Evolutionary conservation across 2,329 filamentous ascomycete species (phyloP).

Genomic region (Fusarium fracticaudum): DNA sequence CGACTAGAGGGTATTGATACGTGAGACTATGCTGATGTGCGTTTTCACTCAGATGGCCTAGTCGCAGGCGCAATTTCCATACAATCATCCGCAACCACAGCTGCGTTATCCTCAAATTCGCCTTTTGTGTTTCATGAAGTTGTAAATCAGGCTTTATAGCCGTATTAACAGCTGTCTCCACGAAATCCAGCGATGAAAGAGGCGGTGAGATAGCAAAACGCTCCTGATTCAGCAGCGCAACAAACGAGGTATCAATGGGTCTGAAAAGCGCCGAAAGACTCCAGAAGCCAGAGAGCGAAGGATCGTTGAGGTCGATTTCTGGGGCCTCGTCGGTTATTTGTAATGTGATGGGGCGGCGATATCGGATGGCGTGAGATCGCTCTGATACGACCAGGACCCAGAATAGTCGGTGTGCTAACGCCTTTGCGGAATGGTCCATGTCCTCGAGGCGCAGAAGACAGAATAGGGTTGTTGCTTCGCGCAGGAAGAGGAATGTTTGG

Average conservation of each 20-base stretch:
- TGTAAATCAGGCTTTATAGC: slow-evolving; percentile 47
- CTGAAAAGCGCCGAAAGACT: slow-evolving; percentile 53
- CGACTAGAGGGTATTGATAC: slow-evolving; percentile 54
- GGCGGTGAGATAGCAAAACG: slow-evolving; percentile 45
- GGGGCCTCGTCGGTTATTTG: slow-evolving; percentile 53
- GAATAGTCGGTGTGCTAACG: slow-evolving; percentile 51
- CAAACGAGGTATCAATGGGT: slow-evolving; percentile 54
- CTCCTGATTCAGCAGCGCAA: slow-evolving; percentile 54
- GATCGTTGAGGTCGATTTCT: slow-evolving; percentile 43
- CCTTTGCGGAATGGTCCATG: slow-evolving; percentile 34
- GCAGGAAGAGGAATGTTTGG: slow-evolving; percentile 54
- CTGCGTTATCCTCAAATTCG: slow-evolving; percentile 56
- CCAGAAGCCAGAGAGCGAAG: slow-evolving; percentile 51
- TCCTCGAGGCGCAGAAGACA: slow-evolving; percentile 47
- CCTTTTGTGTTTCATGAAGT: slow-evolving; percentile 56
- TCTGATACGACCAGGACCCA: slow-evolving; percentile 58
- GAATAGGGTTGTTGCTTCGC: slow-evolving; percentile 56
- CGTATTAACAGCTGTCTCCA: slow-evolving; percentile 50
- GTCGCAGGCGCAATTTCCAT: slow-evolving; percentile 56
- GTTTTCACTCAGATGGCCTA: slow-evolving; percentile 52
- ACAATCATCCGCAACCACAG: slow-evolving; percentile 57
- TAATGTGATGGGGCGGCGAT: slow-evolving; percentile 55
- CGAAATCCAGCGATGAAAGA: slow-evolving; percentile 46
- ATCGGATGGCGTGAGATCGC: slow-evolving; percentile 56
- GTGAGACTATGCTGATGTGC: slow-evolving; percentile 49